phyloP scores from a whole-genome alignment of 768 basidiomycete species.

The Lentinula boryana region DNA sequence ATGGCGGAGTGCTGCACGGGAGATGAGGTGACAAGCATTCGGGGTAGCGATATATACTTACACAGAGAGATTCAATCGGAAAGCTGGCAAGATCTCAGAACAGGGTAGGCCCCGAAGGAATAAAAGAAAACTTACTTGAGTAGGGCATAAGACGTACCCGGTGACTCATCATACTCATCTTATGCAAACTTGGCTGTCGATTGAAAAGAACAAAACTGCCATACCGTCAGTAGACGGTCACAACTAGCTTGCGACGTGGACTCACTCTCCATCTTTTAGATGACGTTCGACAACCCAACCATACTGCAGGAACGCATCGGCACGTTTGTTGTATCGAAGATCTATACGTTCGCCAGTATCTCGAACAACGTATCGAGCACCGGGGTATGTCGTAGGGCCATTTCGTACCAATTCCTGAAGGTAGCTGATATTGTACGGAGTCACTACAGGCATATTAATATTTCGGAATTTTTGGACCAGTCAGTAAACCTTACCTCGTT shows the following conservation, averaged over 20 bases:
- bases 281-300: constrained; percentile 99
- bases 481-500: constrained; percentile 60
- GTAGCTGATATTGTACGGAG: constrained; percentile 93
- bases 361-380: constrained; percentile 93
- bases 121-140: constrained; percentile 63
- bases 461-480: neutral
- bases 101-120: constrained; percentile 7
- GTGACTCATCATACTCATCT: constrained; percentile 99
- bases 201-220: constrained; percentile 89
- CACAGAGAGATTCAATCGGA: constrained; percentile 97
- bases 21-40: constrained; percentile 20
- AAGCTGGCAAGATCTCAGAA: constrained; percentile 47
- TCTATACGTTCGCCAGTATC: constrained; percentile 98
- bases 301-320: constrained; percentile 92
- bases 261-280: constrained; percentile 97
- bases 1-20: constrained; percentile 76
- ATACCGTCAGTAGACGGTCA: constrained; percentile 2
- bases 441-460: constrained; percentile 48
- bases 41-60: constrained; percentile 37
- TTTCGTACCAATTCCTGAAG: constrained; percentile 93
- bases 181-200: constrained; percentile 96
- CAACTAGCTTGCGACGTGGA: constrained; percentile 11
- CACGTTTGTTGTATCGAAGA: constrained; percentile 91
- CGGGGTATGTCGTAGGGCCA: constrained; percentile 92
- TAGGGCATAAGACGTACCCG: constrained; percentile 96